Evolutionary conservation across 2,329 filamentous ascomycete genomes (phyloP).

Genomic region (Davidsoniella eucalypti): DNA sequence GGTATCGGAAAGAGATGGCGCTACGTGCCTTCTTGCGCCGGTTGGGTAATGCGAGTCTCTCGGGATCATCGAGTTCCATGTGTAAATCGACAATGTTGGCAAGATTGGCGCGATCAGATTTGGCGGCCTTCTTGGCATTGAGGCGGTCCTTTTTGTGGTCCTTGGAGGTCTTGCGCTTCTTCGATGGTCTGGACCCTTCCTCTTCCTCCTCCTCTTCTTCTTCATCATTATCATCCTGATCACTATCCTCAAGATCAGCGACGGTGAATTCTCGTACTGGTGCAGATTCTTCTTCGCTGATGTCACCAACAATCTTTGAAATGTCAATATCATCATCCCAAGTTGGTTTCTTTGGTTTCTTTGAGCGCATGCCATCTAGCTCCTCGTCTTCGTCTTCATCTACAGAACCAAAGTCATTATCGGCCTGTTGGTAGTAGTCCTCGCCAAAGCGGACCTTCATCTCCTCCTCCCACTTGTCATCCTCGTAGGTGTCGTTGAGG

Average conservation of each 20-base stretch:
- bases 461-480: conserved; percentile 76
- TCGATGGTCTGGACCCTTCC: conserved; percentile 28
- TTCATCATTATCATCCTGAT: conserved; percentile 21
- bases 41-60: conserved; percentile 27
- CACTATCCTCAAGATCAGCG: conserved; percentile 34
- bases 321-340: conserved; percentile 99
- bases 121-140: conserved; percentile 51
- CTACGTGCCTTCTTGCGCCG: conserved; percentile 11
- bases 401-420: conserved; percentile 47
- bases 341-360: conserved; percentile 59
- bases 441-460: conserved; percentile 84
- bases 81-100: conserved; percentile 73
- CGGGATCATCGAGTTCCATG: conserved; percentile 54
- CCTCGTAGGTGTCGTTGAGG: conserved; percentile 75
- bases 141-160: conserved; percentile 42
- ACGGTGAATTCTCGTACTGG: conserved; percentile 33
- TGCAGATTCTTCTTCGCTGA: conserved; percentile 45
- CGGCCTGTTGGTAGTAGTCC: conserved; percentile 68
- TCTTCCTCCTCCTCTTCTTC: conserved; percentile 24
- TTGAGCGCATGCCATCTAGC: conserved; percentile 26
- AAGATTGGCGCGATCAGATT: conserved; percentile 65
- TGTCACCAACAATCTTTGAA: conserved; percentile 76
- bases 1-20: conserved; percentile 60
- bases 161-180: conserved; percentile 43
- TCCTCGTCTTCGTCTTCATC: conserved; percentile 49